A percentile compares a stretch with the other conserved stretches of the same genome.
phyloP scores from a whole-genome alignment of 208 protist genomes.

The Wallacemonas sp. region DNA sequence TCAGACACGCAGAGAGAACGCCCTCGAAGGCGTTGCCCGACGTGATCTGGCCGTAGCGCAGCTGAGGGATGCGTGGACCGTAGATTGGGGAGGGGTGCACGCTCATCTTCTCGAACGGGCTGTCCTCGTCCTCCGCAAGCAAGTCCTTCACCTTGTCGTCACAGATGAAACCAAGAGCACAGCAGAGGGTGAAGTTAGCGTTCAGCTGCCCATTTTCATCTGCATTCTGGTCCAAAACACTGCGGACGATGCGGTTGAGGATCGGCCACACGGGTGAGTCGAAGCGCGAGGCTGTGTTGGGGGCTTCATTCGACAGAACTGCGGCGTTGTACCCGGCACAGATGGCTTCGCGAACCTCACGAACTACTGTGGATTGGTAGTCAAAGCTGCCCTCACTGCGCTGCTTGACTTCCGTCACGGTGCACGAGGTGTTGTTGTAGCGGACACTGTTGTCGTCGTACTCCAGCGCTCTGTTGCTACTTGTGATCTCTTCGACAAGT shows the following conservation, averaged over 20 bases:
- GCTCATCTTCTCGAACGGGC: slow-evolving; percentile 42
- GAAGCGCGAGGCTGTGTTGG: slow-evolving; percentile 50
- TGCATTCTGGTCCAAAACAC: slow-evolving; percentile 39
- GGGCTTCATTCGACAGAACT: slow-evolving; percentile 59
- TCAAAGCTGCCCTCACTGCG: slow-evolving; percentile 51
- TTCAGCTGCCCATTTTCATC: slow-evolving; percentile 15
- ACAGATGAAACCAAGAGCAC: slow-evolving; percentile 29
- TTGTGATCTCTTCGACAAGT: slow-evolving; percentile 43
- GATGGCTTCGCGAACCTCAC: slow-evolving; percentile 43
- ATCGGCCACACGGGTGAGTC: slow-evolving; percentile 69
- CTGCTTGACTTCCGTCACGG: slow-evolving; percentile 54
- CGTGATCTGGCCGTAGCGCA: slow-evolving; percentile 53
- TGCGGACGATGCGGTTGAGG: slow-evolving; percentile 58
- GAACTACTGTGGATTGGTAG: slow-evolving; percentile 57
- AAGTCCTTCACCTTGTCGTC: slow-evolving; percentile 65
- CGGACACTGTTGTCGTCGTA: slow-evolving; percentile 26
- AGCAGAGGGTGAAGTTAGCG: slow-evolving; percentile 45
- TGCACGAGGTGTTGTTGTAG: slow-evolving; percentile 26
- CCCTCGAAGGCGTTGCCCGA: slow-evolving; percentile 48
- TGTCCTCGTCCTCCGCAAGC: slow-evolving; percentile 23
- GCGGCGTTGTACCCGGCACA: slow-evolving; percentile 66
- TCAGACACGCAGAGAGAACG: slow-evolving; percentile 39
- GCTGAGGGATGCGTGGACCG: slow-evolving; percentile 60
- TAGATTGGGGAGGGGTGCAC: slow-evolving; percentile 79
- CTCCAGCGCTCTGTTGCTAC: slow-evolving; percentile 34